Conservation (phyloP, 2,329 filamentous ascomycete genomes). For the Scedosporium aurantiacum region DNA sequence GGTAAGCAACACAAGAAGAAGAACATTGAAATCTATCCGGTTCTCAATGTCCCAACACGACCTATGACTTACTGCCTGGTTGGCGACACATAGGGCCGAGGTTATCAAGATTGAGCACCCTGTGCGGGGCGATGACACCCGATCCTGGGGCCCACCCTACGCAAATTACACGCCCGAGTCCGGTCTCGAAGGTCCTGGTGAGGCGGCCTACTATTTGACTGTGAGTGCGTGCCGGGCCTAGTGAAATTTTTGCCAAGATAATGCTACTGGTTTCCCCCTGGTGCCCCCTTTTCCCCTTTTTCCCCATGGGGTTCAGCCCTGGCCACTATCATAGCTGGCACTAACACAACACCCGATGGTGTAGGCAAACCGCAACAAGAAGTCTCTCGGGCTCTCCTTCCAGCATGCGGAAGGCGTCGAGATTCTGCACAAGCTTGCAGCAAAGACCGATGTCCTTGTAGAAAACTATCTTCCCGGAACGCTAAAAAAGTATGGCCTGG, state of each 20-base stretch:
- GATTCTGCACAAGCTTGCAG: constrained; percentile 75
- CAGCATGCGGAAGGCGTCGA: constrained; percentile 73
- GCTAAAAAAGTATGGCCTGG: constrained; percentile 81
- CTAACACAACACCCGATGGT: neutral
- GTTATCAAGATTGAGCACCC: constrained; percentile 98
- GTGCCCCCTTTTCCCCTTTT: no score
- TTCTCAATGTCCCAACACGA: neutral
- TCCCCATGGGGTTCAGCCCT: no score
- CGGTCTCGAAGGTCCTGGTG: constrained; percentile 58
- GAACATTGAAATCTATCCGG: no score
- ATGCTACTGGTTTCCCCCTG: no score
- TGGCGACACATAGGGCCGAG: constrained; percentile 56
- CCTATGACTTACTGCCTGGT: neutral
- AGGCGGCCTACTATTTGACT: constrained; percentile 62
- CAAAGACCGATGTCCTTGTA: constrained; percentile 82
- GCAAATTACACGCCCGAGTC: constrained; percentile 60
- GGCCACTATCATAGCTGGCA: no score
- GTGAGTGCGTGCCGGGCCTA: neutral
- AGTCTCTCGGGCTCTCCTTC: constrained; percentile 84
- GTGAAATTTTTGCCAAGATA: neutral
- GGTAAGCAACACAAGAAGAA: constrained; percentile 44
- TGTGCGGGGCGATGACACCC: constrained; percentile 78
- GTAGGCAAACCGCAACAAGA: constrained; percentile 94
- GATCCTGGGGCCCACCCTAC: constrained; percentile 94
- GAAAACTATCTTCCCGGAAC: constrained; percentile 93